Evolutionary conservation across 331 rosid genomes (phyloP).

Genomic region (Malus hybrid): DNA sequence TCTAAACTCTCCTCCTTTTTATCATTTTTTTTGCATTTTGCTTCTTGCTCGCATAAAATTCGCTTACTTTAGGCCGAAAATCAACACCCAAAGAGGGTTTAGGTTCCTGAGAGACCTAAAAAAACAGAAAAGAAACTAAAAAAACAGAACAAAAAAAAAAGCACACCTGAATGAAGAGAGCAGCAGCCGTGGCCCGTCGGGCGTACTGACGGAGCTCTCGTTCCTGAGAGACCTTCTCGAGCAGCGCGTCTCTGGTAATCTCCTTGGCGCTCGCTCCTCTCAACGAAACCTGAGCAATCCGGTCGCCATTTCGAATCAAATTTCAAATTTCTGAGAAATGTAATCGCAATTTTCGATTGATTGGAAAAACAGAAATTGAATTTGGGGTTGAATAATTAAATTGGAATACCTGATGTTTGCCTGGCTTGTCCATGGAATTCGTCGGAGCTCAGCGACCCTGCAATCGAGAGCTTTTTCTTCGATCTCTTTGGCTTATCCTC

Average conservation of each 20-base stretch:
- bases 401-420: conserved; percentile 65
- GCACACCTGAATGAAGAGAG: conserved; percentile 79
- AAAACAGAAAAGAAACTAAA: not conserved
- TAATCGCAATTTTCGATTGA: not conserved
- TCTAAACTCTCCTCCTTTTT: not conserved
- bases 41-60: not conserved
- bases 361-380: not conserved
- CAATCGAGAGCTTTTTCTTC: conserved; percentile 3
- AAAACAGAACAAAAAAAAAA: not conserved
- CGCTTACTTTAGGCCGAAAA: not conserved
- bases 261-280: conserved; percentile 96
- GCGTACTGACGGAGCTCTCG: conserved; percentile 86
- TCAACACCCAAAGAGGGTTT: not conserved
- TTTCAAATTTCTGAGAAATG: not conserved
- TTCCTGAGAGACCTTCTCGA: conserved; percentile 74
- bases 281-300: conserved; percentile 59
- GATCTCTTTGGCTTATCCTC: conserved; percentile 16
- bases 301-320: not conserved
- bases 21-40: not conserved
- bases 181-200: conserved; percentile 74
- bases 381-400: not conserved
- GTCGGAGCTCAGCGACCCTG: conserved; percentile 21
- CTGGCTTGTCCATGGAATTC: conserved; percentile 65
- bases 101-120: too few relatives aligned
- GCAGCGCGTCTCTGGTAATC: conserved; percentile 88